A percentile compares a stretch with the other conserved stretches of the same genome.
These are phyloP conservation scores for Xylariaceae sp. DNA, from an alignment of 2,329 filamentous ascomycete genomes.

Conservation along the genomic window DNA sequence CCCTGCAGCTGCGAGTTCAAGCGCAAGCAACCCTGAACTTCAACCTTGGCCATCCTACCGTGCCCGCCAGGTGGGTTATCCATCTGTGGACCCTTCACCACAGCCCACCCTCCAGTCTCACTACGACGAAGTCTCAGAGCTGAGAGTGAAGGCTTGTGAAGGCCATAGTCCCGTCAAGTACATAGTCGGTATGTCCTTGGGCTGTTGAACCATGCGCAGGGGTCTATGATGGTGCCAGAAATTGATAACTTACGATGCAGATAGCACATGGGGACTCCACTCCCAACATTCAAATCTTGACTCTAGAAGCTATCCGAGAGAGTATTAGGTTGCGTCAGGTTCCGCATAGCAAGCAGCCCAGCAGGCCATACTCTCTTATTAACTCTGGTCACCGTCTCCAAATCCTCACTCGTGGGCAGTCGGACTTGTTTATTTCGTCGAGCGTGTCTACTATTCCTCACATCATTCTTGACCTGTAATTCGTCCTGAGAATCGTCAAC, in stretches of 20 bases:
- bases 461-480: no score
- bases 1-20: no score
- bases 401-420: not conserved
- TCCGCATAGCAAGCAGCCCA: slow-evolving; percentile 4
- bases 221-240: not conserved
- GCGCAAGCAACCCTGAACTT: not conserved
- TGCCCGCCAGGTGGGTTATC: not conserved
- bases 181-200: no score
- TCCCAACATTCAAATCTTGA: not conserved
- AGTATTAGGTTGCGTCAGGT: slow-evolving; percentile 8
- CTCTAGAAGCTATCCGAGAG: slow-evolving; percentile 5
- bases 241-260: not conserved
- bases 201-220: not conserved
- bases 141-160: no score
- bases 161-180: no score
- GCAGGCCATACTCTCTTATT: slow-evolving; percentile 2
- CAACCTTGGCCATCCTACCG: not conserved
- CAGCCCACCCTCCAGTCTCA: no score
- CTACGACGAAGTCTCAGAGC: no score
- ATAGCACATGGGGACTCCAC: not conserved
- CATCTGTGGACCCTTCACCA: no score
- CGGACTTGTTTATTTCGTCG: no score
- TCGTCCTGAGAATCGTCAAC: no score
- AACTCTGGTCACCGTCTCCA: slow-evolving; percentile 5
- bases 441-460: no score